Evolutionary conservation across 2,329 filamentous ascomycete species (phyloP), one percentile per base, ranked within the genome.

Genomic region (Paraphaeosphaeria minitans): DNA sequence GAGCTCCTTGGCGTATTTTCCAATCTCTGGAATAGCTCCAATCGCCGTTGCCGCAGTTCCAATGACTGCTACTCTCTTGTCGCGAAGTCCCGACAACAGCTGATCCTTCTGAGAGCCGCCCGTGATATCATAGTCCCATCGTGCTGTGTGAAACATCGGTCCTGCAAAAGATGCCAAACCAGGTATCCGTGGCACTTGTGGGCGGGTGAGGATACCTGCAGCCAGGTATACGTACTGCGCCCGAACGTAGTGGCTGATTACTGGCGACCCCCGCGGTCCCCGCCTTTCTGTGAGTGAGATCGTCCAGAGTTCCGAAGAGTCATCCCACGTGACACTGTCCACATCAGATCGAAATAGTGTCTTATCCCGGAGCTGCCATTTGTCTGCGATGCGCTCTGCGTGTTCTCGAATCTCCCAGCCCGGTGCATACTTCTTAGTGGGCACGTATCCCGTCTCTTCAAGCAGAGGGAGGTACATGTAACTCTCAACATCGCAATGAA

Each of bases 401-500:
- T 85, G 77, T 24, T 75, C 65, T 1, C 78, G 76, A 33, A 85
- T 57, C 60, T 83, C 81, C 1, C 63, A 50, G 0, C 79, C 80
- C 9, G 69, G 69, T 0, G 77, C 66, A 61, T 81, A 83, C 24
- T 76, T 75, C 27, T 81, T 74, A 35, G 74, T 80, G 0, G 85
- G 85, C 64, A 57, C 42, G 19, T 57, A 57, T 29, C 42, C 41
- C 13, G 42, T 41, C 37, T 60, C 58, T 43, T 60, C 58, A 9
- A 60, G 46, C 7, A 60, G 29, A 3, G 58, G 58, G 39, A 60
- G 29, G 45, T 60, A 60, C 31, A 54, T 57, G 39, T 60, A 60
- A 12, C 29, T 42, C 35, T 60, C 58, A 35, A 60, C 27, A 27
- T 60, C 58, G 39, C 58, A 60, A 19, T 50, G 43, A 4, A 53